These are phyloP conservation scores for Naganishia friedmannii DNA, from an alignment of 768 basidiomycete species.

Conservation along the genomic window DNA sequence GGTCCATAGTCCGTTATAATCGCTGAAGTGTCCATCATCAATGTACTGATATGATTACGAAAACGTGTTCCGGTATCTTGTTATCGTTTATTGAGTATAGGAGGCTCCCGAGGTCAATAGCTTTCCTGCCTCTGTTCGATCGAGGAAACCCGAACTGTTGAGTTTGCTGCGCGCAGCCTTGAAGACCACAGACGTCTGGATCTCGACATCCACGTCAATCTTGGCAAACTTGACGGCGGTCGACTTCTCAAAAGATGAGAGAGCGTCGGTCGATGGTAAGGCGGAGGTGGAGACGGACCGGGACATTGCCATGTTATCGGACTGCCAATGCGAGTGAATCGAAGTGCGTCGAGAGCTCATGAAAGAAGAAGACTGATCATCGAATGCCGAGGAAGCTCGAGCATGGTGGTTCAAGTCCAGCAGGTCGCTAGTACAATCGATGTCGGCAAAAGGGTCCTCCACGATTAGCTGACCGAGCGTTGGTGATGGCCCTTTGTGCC, in stretches of 20 bases:
- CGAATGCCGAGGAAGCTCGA: constrained; percentile 4
- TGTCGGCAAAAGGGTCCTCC: constrained; percentile 33
- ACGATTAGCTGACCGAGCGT: constrained; percentile 29
- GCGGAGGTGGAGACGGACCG: constrained; percentile 3
- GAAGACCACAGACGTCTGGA: background rate
- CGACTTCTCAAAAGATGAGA: background rate
- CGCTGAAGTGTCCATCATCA: background rate
- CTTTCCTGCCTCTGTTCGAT: constrained; percentile 2
- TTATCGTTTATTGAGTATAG: background rate
- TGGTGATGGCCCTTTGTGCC: constrained; percentile 27
- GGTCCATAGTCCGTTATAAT: background rate
- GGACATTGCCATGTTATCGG: background rate
- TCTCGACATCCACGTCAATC: constrained; percentile 11
- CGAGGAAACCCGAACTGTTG: background rate
- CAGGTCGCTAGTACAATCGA: constrained; percentile 3
- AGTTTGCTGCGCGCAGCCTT: background rate
- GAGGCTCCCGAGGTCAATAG: constrained; percentile 2
- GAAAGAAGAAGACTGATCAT: constrained; percentile 11
- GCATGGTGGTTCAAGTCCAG: background rate
- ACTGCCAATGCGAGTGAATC: constrained; percentile 12
- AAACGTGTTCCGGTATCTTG: background rate
- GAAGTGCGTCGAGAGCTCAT: constrained; percentile 9
- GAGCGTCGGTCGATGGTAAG: background rate
- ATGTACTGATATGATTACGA: background rate
- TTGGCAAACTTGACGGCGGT: constrained; percentile 12